Evolutionary conservation across 2,329 filamentous ascomycete species (phyloP).

Genomic region (Phaeomoniella chlamydospora): DNA sequence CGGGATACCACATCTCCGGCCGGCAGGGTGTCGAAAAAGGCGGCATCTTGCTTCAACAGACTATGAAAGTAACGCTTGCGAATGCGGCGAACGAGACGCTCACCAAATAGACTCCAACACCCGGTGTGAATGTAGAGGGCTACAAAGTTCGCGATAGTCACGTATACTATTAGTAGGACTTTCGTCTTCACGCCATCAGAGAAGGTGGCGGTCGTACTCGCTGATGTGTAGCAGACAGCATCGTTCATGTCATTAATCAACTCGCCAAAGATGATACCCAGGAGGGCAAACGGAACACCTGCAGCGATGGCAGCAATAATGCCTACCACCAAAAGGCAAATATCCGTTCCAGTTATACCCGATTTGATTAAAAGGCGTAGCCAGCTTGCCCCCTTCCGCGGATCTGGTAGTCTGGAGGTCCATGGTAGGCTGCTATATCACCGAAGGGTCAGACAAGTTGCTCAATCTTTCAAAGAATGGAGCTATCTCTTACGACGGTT

Average conservation of each 20-base stretch:
- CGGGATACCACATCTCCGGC: conserved; percentile 49
- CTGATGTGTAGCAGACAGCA: conserved; percentile 3
- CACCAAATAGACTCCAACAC: conserved; percentile 50
- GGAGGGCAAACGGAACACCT: conserved; percentile 22
- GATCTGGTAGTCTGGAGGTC: too few relatives aligned
- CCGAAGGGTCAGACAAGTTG: too few relatives aligned
- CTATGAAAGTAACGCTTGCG: conserved; percentile 45
- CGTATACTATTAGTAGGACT: conserved; percentile 47
- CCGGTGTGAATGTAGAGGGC: conserved; percentile 50
- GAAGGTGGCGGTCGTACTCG: neutral
- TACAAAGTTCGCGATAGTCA: conserved; percentile 48
- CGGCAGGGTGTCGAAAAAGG: conserved; percentile 26
- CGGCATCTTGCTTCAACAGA: conserved; percentile 44
- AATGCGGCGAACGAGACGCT: conserved; percentile 48
- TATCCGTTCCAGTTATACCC: too few relatives aligned
- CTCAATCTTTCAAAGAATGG: too few relatives aligned
- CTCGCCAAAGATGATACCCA: conserved; percentile 24
- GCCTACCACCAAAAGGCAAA: conserved; percentile 12
- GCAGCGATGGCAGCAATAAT: conserved; percentile 18
- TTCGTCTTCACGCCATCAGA: conserved; percentile 37
- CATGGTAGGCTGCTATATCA: too few relatives aligned
- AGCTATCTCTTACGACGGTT: too few relatives aligned
- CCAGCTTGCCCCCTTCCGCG: too few relatives aligned
- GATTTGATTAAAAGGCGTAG: too few relatives aligned
- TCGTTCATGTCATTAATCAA: conserved; percentile 22